phyloP scores from a whole-genome alignment of 768 basidiomycete species.

The Nidularia sp. region DNA sequence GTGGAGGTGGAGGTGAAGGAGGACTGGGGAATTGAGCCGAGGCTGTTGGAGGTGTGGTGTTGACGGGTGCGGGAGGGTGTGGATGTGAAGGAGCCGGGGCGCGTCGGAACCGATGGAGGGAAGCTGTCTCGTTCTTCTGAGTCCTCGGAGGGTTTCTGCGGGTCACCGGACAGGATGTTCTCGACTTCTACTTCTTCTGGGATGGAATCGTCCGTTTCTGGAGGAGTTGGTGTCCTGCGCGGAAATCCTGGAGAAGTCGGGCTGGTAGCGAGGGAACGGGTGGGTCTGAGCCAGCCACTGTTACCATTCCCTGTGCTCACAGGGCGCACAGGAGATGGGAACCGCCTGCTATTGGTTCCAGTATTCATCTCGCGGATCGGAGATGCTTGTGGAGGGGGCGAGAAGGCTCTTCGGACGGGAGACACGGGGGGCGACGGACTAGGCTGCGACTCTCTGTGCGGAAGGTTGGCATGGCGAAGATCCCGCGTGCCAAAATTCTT shows the following conservation, averaged over 20 bases:
- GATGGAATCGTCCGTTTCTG: constrained; percentile 1
- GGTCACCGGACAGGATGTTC: constrained; percentile 3
- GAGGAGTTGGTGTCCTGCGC: constrained; percentile 8
- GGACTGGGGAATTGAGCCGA: constrained; percentile 9
- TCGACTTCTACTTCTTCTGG: constrained; percentile 15
- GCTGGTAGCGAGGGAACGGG: constrained; percentile 23
- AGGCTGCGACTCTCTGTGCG: constrained; percentile 34
- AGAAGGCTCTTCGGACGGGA: constrained; percentile 8
- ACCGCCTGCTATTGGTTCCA: not conserved
- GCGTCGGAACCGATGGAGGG: not conserved
- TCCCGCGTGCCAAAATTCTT: constrained; percentile 77
- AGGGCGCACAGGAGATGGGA: constrained; percentile 5
- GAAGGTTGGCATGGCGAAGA: constrained; percentile 68
- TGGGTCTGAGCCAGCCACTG: constrained; percentile 11
- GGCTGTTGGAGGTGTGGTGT: not conserved
- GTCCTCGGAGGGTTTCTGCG: not conserved
- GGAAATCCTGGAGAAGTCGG: constrained; percentile 27
- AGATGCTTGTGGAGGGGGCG: constrained; percentile 15
- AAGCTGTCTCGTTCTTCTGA: not conserved
- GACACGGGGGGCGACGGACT: constrained; percentile 11
- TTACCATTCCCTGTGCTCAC: constrained; percentile 9
- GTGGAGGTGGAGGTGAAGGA: constrained; percentile 3
- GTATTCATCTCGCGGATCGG: constrained; percentile 20
- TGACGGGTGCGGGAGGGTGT: not conserved
- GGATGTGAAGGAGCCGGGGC: not conserved